phyloP scores from a whole-genome alignment of 1,284 basidiomycete genomes.

The Malassezia pachydermatis region DNA sequence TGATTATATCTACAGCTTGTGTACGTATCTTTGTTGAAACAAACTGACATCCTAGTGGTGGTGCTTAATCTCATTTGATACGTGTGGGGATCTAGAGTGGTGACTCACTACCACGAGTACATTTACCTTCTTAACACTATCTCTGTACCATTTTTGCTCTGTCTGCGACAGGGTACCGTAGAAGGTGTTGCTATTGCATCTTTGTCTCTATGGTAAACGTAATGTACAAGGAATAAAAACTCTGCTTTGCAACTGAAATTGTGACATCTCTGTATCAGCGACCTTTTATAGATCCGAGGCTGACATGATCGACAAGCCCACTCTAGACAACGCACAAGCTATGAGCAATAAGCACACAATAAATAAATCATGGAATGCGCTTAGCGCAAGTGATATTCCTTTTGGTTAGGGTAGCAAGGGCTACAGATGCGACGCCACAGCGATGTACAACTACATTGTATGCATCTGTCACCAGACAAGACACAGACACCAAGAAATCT shows the following conservation, averaged over 20 bases:
- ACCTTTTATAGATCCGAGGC: too few relatives aligned
- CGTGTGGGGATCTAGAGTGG: too few relatives aligned
- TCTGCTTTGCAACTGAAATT: too few relatives aligned
- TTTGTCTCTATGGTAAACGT: too few relatives aligned
- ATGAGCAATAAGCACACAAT: too few relatives aligned
- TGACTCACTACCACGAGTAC: neutral
- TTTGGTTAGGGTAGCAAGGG: conserved; percentile 12
- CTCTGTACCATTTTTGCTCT: too few relatives aligned
- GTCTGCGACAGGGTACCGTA: too few relatives aligned
- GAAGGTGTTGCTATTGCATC: too few relatives aligned
- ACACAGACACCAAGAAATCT: neutral
- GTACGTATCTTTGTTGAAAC: conserved; percentile 11
- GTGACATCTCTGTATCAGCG: too few relatives aligned
- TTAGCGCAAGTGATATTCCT: neutral
- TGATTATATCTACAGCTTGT: conserved; percentile 12
- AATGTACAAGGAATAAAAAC: too few relatives aligned
- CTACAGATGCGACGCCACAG: conserved; percentile 11
- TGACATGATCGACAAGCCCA: too few relatives aligned
- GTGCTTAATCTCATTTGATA: conserved; percentile 1
- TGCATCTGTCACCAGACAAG: conserved; percentile 4
- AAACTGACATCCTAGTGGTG: conserved; percentile 13
- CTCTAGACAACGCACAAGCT: too few relatives aligned
- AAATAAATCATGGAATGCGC: neutral
- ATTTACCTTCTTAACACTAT: neutral
- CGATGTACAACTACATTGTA: conserved; percentile 17